Evolutionary conservation across 192 early-diverging fungal species (phyloP).

Genomic region (Backusella liffmaniae): DNA sequence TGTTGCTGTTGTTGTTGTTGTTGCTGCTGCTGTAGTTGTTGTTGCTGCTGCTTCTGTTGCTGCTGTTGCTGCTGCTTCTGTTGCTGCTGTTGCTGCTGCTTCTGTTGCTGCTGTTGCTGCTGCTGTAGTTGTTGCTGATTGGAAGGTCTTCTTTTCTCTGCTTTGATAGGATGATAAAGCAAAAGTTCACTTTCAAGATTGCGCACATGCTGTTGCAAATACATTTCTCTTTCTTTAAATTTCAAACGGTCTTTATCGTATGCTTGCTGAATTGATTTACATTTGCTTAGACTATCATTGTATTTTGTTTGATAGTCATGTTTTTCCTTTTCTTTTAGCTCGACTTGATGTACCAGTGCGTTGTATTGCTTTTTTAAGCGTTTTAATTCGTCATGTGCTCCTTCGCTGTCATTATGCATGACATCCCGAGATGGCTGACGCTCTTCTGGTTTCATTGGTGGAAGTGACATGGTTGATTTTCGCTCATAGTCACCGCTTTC

Average conservation of each 20-base stretch:
- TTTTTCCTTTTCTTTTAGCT: constrained; percentile 3
- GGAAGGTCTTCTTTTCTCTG: neutral
- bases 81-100: neutral
- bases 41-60: neutral
- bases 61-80: neutral
- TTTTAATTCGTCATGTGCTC: constrained; percentile 3
- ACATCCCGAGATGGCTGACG: constrained; percentile 6
- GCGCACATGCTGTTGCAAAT: neutral
- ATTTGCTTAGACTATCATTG: neutral
- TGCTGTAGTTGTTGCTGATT: neutral
- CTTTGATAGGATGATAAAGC: neutral
- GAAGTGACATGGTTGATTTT: neutral
- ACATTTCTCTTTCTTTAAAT: neutral
- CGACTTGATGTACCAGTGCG: constrained; percentile 1
- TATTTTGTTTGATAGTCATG: constrained; percentile 6
- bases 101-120: neutral
- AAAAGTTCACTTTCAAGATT: neutral
- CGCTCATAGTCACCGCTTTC: neutral
- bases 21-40: neutral
- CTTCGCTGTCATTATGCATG: constrained; percentile 3
- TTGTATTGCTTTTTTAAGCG: constrained; percentile 1
- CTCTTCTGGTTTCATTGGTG: constrained; percentile 9
- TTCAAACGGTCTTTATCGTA: constrained; percentile 7
- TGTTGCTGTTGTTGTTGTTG: neutral
- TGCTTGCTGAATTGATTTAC: neutral